Evolutionary conservation across 2,329 filamentous ascomycete species (phyloP), one percentile per base, ranked within the genome.

Genomic region (Xylariomycetidae sp.): DNA sequence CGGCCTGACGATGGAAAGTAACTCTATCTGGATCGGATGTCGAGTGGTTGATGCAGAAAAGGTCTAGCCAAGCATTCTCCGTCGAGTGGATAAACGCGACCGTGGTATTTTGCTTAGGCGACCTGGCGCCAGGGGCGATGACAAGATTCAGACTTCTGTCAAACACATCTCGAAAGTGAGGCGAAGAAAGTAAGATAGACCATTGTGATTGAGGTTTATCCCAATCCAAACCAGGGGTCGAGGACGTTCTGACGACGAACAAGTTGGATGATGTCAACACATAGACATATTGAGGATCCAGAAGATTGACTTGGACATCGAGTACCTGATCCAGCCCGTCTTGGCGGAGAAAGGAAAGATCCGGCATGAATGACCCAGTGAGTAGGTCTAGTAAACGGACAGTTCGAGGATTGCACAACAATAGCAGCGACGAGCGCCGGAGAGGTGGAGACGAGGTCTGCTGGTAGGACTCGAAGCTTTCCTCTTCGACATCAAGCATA

Each of bases 401-500:
- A 10, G 53, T 26, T 19, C 49, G 50, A 10, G 41, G 40, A 30
- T 49, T 57, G 40, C 44, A 50, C 18, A 60, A 29, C 16, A 61
- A 36, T 18, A 62, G 79, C 49, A 47, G 82, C 72, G 37, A 86
- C 51, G 29, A 86, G 71, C 68, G 70, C 68, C 37, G 63, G 42
- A 73, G 65, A 19, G 45, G 39, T 15, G 48, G 39, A 31, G 48
- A 52, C 14, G 43, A 57, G 46, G 25, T 42, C 33, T 36, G 44
- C 10, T 38, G 27, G 25, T 44, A n/a, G n/a, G n/a, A n/a, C n/a
- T n/a, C n/a, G n/a, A n/a, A n/a, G n/a, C n/a, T n/a, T n/a, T n/a
- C n/a, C n/a, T n/a, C n/a, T n/a, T n/a, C n/a, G n/a, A n/a, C n/a
- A n/a, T n/a, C n/a, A n/a, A n/a, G n/a, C n/a, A n/a, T n/a, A n/a